Percentiles rank a stretch among this genome's conserved stretches.
Conservation (phyloP, 1,284 basidiomycete genomes). For the Sporisorium reilianum region DNA sequence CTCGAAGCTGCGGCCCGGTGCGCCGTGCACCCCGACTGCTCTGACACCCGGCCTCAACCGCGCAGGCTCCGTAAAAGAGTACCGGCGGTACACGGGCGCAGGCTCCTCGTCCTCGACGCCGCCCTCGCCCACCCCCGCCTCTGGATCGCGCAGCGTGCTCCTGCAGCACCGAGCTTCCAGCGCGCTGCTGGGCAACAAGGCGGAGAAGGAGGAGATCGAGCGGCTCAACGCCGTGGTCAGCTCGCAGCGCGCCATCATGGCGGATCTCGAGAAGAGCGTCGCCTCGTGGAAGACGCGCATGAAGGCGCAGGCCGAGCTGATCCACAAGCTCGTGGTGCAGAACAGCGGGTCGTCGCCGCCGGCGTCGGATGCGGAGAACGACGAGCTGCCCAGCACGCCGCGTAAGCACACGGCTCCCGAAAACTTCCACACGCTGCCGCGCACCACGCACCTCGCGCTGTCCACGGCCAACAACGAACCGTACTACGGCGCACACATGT, state of each 20-base stretch:
- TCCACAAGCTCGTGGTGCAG: constrained; percentile 43
- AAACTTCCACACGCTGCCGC: constrained; percentile 12
- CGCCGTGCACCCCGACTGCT: neutral
- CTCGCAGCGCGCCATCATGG: constrained; percentile 59
- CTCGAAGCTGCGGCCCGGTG: constrained; percentile 20
- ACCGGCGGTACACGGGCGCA: constrained; percentile 33
- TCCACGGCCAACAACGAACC: constrained; percentile 13
- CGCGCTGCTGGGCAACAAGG: neutral
- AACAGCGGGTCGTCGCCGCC: constrained; percentile 20
- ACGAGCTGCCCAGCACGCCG: constrained; percentile 9
- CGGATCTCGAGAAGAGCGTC: constrained; percentile 59
- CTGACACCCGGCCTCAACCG: constrained; percentile 22
- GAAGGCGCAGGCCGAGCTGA: constrained; percentile 57
- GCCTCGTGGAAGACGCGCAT: constrained; percentile 57
- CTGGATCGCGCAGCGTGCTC: constrained; percentile 25
- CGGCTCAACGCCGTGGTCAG: constrained; percentile 59
- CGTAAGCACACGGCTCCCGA: neutral
- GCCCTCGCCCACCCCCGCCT: constrained; percentile 13
- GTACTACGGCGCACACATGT: constrained; percentile 60
- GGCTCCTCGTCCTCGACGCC: neutral
- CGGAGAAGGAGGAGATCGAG: constrained; percentile 60
- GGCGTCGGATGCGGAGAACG: constrained; percentile 22
- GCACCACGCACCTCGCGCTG: constrained; percentile 38
- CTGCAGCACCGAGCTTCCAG: constrained; percentile 15
- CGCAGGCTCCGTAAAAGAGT: constrained; percentile 59